Evolutionary conservation across 2,329 filamentous ascomycete species (phyloP), one percentile per base, ranked within the genome.

Genomic region (Pseudonectria buxi): DNA sequence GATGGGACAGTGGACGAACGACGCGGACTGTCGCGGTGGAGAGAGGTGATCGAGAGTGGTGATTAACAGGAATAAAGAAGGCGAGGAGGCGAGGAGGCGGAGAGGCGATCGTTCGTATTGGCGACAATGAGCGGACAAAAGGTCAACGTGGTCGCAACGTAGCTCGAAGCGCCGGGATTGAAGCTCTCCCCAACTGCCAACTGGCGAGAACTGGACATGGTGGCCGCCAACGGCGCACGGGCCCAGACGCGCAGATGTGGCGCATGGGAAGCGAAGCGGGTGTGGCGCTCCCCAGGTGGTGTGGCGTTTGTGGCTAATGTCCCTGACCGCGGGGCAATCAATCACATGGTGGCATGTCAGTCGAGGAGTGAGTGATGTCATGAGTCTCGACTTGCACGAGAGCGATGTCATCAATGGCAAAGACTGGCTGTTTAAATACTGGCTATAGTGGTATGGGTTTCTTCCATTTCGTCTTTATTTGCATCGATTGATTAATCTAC

Each of bases 321-420:
- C 9, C 16, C 35, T 26, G 28, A 29, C 3, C 25, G 33, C 25
- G 22, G 6, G 3, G 14, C 24, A 10, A 27, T 26, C 32, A n/a
- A n/a, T 24, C 33, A 26, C 28, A 30, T 35, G 16, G 33, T 36
- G 29, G 14, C 11, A 16, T 14, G 16, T 9, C 24, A 26, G 18
- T 18, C 27, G 26, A 26, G 24, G 10, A n/a, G n/a, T 26, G 15
- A 25, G 51, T 54, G 51, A 54, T 54, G 51, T 54, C 51, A 54
- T 54, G 43, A 44, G 11, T 14, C n/a, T 11, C 16, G 24, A 29
- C 26, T 30, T 40, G 35, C 30, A 43, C 27, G 32, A 40, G 39
- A 40, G 38, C 51, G 51, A 54, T 54, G 51, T 54, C 52, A 55
- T 53, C 43, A 49, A 42, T 44, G 36, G 28, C 30, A 36, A 3